Base-by-base conservation (phyloP, 345 rosid genomes). In the Eucalyptus shirleyi region DNA sequence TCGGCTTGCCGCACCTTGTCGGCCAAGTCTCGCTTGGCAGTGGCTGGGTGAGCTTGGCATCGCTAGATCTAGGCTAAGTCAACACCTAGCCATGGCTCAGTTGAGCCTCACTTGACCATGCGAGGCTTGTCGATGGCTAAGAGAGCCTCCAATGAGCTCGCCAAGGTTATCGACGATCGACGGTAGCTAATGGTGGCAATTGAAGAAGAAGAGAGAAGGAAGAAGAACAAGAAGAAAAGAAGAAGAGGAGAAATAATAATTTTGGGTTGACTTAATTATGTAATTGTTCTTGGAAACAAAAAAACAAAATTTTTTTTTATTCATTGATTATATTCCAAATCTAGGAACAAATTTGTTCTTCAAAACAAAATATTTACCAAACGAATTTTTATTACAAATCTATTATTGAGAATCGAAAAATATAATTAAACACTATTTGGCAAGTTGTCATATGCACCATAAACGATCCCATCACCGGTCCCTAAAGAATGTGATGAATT, bases 81-180 rank as follows among this genome's bases (percentile, higher is more conserved):
- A 53, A 1, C 10, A 19, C 24, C 2, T 19, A 53, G 59, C 0
- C 24, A 53, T 53, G 2, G 5, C 59, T 53, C 1, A 8, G 0
- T 19, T 0, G 1, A 53, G 5, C 59, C 59, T 53, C 59, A 19
- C 59, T 53, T 0, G 2, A 53, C 10, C 5, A 53, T 0, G 59
- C 0, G 0, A 3, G 59, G 59, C 4, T 1, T 0, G 24, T 4
- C 10, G 23, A 53, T 53, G 59, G 10, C 0, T 0, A 10, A 3
- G 59, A 53, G 59, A 53, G 24, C 10, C 59, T 19, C 5, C 5
- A 53, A 1, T 1, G 56, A 53, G 10, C 0, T 0, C 1, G 0
- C 5, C 2, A 21, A 8, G 26, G 59, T 53, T 53, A 2, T 0
- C 0, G 1, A 0, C 2, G 5, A 53, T 0, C 2, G 0, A 0